Percentiles rank a stretch among this genome's conserved stretches.
phyloP scores from a whole-genome alignment of 345 rosid species.

The Eucalyptus leucophloia region DNA sequence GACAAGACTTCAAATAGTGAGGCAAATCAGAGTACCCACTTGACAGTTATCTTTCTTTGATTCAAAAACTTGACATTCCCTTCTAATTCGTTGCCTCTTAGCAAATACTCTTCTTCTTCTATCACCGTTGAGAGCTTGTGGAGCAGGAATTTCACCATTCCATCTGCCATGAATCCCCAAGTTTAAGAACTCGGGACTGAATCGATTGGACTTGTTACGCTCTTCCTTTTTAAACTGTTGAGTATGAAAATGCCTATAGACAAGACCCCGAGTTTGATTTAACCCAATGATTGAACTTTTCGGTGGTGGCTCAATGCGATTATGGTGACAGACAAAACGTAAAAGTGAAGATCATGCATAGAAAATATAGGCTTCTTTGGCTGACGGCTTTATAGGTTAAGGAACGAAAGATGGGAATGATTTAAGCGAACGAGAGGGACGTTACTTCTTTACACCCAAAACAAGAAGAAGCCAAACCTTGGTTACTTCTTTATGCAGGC shows the following conservation, averaged over 20 bases:
- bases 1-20: not conserved
- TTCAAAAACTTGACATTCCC: not conserved
- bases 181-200: too few relatives aligned
- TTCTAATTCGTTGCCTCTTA: not conserved
- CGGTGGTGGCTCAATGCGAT: too few relatives aligned
- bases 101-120: not conserved
- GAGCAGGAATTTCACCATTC: not conserved
- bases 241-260: too few relatives aligned
- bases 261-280: too few relatives aligned
- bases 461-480: not conserved
- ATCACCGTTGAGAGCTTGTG: not conserved
- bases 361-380: not conserved
- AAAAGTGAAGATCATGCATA: not conserved
- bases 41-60: not conserved
- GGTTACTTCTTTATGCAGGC: not conserved
- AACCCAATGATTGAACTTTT: too few relatives aligned
- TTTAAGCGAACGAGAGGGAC: not conserved
- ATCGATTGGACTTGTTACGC: too few relatives aligned
- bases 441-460: not conserved
- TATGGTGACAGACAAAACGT: not conserved
- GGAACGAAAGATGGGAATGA: not conserved
- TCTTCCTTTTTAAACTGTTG: too few relatives aligned
- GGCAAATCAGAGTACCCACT: not conserved
- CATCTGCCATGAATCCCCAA: not conserved
- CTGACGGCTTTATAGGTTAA: not conserved